Conservation (phyloP, 768 basidiomycete species). For the Tubosaeta sp. region DNA sequence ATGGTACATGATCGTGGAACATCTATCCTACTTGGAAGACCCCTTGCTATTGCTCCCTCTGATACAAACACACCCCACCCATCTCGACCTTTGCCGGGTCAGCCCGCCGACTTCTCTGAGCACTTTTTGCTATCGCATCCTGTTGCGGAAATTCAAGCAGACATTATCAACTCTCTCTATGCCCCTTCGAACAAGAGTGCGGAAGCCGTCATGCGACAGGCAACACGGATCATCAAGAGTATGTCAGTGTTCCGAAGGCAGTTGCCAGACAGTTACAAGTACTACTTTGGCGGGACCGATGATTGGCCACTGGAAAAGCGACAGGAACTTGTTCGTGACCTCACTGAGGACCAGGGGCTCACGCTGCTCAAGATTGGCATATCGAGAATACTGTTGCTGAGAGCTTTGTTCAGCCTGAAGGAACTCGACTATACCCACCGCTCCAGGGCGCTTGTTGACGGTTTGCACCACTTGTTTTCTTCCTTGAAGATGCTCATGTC, state of each 20-base stretch:
- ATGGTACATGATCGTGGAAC: conserved; percentile 86
- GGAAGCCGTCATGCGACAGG: conserved; percentile 70
- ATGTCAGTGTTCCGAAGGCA: conserved; percentile 66
- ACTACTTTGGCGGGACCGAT: conserved; percentile 75
- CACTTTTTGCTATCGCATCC: conserved; percentile 76
- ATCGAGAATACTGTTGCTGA: conserved; percentile 68
- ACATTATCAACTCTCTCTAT: conserved; percentile 85
- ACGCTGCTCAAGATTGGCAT: conserved; percentile 83
- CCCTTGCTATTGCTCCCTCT: conserved; percentile 76
- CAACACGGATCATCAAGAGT: conserved; percentile 73
- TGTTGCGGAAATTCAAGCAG: conserved; percentile 80
- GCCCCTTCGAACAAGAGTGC: conserved; percentile 66
- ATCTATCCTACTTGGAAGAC: conserved; percentile 81
- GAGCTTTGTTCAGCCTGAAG: conserved; percentile 75
- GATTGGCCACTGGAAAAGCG: conserved; percentile 67
- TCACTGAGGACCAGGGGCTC: conserved; percentile 77
- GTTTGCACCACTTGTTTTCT: conserved; percentile 36
- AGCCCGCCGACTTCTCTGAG: conserved; percentile 56
- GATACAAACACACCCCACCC: conserved; percentile 81
- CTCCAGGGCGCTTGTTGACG: conserved; percentile 72
- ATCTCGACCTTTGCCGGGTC: conserved; percentile 35
- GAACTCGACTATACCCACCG: conserved; percentile 63
- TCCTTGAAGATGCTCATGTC: conserved; percentile 4
- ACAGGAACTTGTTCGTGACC: conserved; percentile 62
- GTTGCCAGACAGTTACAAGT: conserved; percentile 67